phyloP scores from a whole-genome alignment of 2,329 filamentous ascomycete species.

The Coccinonectria pachysandricola region DNA sequence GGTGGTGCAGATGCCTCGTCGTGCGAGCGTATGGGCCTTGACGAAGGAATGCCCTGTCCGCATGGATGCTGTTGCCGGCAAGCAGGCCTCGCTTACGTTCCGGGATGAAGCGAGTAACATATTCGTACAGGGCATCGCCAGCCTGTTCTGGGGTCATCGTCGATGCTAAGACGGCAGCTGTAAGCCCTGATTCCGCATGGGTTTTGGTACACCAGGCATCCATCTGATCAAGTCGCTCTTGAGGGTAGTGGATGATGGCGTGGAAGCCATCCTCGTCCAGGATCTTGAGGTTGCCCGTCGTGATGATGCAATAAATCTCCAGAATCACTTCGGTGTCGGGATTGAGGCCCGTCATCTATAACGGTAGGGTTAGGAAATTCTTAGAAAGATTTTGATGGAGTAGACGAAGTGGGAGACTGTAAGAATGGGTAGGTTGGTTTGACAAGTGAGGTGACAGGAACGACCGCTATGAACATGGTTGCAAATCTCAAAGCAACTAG shows the following conservation, averaged over 20 bases:
- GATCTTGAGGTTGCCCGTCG: constrained; percentile 65
- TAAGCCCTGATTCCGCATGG: constrained; percentile 74
- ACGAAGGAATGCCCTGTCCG: constrained; percentile 72
- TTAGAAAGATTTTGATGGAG: no score
- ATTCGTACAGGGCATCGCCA: constrained; percentile 61
- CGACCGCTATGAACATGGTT: no score
- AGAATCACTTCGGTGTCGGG: constrained; percentile 73
- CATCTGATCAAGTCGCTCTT: constrained; percentile 64
- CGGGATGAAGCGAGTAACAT: constrained; percentile 65
- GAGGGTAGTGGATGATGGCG: constrained; percentile 62
- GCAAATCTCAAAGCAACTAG: no score
- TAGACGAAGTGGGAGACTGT: no score
- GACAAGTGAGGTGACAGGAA: no score
- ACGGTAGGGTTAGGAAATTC: no score
- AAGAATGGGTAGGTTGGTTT: no score
- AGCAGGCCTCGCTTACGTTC: constrained; percentile 58
- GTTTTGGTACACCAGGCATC: constrained; percentile 80
- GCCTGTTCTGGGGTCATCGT: constrained; percentile 62
- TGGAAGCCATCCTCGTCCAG: constrained; percentile 73
- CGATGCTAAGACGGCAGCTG: constrained; percentile 63
- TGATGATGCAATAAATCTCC: constrained; percentile 87
- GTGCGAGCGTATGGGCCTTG: constrained; percentile 64
- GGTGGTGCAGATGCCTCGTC: constrained; percentile 71
- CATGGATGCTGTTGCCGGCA: constrained; percentile 89
- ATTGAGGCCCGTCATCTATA: constrained; percentile 75